Percentiles rank a stretch among this genome's conserved stretches.
These are phyloP conservation scores for Crepidotus variabilis DNA, from an alignment of 768 basidiomycete species.

Conservation along the genomic window DNA sequence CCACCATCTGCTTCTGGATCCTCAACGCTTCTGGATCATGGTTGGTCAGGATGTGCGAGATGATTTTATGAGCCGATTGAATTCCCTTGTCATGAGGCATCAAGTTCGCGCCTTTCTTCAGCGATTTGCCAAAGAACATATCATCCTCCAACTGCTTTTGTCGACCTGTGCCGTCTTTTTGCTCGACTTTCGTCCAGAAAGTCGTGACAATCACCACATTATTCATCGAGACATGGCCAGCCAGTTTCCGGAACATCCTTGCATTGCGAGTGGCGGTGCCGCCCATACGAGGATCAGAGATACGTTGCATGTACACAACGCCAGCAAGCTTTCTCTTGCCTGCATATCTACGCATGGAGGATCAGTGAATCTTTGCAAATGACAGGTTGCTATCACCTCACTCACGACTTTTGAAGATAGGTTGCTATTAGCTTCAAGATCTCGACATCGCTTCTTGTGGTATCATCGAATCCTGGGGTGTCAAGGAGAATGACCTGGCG, in stretches of 20 bases:
- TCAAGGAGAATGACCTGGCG: constrained; percentile 49
- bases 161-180: too few relatives aligned
- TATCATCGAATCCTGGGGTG: constrained; percentile 61
- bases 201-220: constrained; percentile 53
- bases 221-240: constrained; percentile 43
- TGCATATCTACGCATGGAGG: too few relatives aligned
- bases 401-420: constrained; percentile 31
- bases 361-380: too few relatives aligned
- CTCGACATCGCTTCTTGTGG: constrained; percentile 41
- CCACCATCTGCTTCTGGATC: constrained; percentile 56
- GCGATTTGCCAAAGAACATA: too few relatives aligned
- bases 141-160: too few relatives aligned
- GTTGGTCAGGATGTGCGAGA: constrained; percentile 38
- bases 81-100: constrained; percentile 37
- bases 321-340: constrained; percentile 39
- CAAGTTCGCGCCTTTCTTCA: constrained; percentile 40
- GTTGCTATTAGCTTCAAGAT: constrained; percentile 47
- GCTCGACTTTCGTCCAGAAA: constrained; percentile 48
- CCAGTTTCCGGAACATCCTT: constrained; percentile 48
- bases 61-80: constrained; percentile 36
- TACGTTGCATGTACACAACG: constrained; percentile 54
- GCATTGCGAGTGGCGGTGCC: constrained; percentile 50
- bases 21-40: constrained; percentile 41
- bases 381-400: too few relatives aligned
- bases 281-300: constrained; percentile 47